Base-by-base conservation (phyloP, 2,329 filamentous ascomycete genomes). In the Aspergillus chevalieri region DNA sequence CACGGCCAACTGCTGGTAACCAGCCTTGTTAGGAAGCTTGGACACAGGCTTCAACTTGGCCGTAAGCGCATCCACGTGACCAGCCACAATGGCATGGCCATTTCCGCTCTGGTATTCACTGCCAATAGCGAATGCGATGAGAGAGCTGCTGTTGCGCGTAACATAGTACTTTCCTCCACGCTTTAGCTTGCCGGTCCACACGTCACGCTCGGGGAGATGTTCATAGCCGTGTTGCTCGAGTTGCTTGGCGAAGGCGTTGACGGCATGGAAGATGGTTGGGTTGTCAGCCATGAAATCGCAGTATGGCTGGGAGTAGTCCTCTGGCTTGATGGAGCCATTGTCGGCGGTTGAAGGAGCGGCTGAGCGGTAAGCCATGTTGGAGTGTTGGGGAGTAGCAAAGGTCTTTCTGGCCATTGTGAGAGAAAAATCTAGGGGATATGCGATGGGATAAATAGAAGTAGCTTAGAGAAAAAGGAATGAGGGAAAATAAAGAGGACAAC, bases 261-360 rank as follows among this genome's bases (percentile, higher is more conserved):
- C 90, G 1, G 89, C 83, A 64, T 98, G 93, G 69, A 95, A 98
- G 43, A 96, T 82, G 7, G 93, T 97, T 0, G 93, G 93, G 65
- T 96, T 95, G 54, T 87, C 80, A 42, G 84, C 87, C 74, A 97
- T 80, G 66, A 96, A 97, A 47, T 89, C 80, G 66, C 86, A 85
- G 67, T 95, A 96, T 1, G 90, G 89, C 70, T 89, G 78, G 7
- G 88, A 87, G 67, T 90, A 95, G 51, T 77, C 78, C 61, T 84
- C 83, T 4, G 73, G 70, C 9, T 55, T 57, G 46, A 71, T 57
- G 17, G 62, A 45, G 17, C 58, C 51, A 44, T 45, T 42, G 15
- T 57, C 45, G 43, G 50, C 47, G 6, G 54, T 41, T 36, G 47
- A 52, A 48, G 44, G 43, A 47, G 43, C 43, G 39, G 58, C 57